These are phyloP conservation scores for Talaromyces proteolyticus DNA, from an alignment of 495 filamentous ascomycete genomes.

Conservation along the genomic window DNA sequence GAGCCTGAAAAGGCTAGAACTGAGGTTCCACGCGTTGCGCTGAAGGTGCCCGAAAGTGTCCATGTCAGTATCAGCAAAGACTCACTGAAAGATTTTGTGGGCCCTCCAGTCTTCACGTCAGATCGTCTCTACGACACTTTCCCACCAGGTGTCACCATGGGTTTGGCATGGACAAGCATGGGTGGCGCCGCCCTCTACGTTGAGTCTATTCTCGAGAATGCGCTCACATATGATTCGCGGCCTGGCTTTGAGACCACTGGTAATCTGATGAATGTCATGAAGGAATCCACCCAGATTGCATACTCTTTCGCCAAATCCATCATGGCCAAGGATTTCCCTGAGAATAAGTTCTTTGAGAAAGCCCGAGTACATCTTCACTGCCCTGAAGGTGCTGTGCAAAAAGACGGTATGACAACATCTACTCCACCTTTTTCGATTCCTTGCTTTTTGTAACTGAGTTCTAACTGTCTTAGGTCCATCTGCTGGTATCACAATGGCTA, in stretches of 20 bases:
- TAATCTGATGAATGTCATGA: slow-evolving; percentile 96
- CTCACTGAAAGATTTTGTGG: slow-evolving; percentile 95
- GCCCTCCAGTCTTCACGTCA: slow-evolving; percentile 89
- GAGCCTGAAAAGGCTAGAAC: slow-evolving; percentile 65
- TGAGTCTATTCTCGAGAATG: slow-evolving; percentile 88
- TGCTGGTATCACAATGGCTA: slow-evolving; percentile 97
- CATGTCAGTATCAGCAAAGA: slow-evolving; percentile 85
- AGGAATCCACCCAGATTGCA: slow-evolving; percentile 88
- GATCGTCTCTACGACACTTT: slow-evolving; percentile 93
- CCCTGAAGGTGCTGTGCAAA: slow-evolving; percentile 92
- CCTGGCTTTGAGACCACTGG: slow-evolving; percentile 86
- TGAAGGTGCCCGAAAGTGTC: slow-evolving; percentile 82
- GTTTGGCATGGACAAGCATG: slow-evolving; percentile 97
- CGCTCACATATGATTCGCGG: slow-evolving; percentile 61
- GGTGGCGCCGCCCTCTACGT: slow-evolving; percentile 95
- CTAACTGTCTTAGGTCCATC: slow-evolving; percentile 55
- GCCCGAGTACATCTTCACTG: slow-evolving; percentile 95
- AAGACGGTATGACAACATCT: slow-evolving; percentile 60
- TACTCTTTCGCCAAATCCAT: slow-evolving; percentile 93
- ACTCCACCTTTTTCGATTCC: slow-evolving; percentile 1
- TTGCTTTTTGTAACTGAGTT: not conserved
- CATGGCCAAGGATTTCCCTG: slow-evolving; percentile 75
- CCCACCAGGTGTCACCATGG: slow-evolving; percentile 97
- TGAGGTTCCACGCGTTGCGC: slow-evolving; percentile 68
- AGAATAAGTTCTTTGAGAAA: slow-evolving; percentile 95